These are phyloP conservation scores for Fraxinus floribunda DNA, from an alignment of 305 asterid genomes.

Conservation along the genomic window DNA sequence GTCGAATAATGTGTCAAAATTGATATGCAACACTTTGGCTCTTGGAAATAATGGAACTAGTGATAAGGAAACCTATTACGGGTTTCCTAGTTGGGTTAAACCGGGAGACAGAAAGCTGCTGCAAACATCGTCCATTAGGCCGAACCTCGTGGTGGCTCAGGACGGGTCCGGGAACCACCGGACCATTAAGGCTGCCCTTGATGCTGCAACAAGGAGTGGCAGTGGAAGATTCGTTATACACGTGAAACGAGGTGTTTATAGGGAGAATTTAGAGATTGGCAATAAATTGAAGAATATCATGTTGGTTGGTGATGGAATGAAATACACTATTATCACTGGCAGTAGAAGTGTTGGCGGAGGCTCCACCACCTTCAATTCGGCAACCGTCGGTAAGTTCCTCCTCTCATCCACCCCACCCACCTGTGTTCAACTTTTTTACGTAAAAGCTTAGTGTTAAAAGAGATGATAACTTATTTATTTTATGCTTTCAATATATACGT, in stretches of 20 bases:
- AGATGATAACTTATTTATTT: background rate
- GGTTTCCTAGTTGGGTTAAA: constrained; percentile 60
- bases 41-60: constrained; percentile 36
- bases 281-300: constrained; percentile 57
- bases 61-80: constrained; percentile 30
- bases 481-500: background rate
- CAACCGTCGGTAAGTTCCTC: constrained; percentile 65
- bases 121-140: constrained; percentile 32
- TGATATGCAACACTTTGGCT: constrained; percentile 70
- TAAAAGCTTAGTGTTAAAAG: background rate
- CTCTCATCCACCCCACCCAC: background rate
- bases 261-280: constrained; percentile 63
- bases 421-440: background rate
- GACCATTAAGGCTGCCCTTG: constrained; percentile 63
- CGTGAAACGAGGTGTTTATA: constrained; percentile 59
- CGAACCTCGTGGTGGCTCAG: constrained; percentile 72
- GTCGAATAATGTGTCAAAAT: constrained; percentile 52
- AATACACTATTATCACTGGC: constrained; percentile 66
- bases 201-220: constrained; percentile 55
- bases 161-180: constrained; percentile 65
- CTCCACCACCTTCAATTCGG: constrained; percentile 80
- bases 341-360: constrained; percentile 89
- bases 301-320: constrained; percentile 75
- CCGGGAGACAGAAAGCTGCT: constrained; percentile 54
- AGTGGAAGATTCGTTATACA: constrained; percentile 61